phyloP scores from a whole-genome alignment of 345 rosid species.

The Ceriops tagal region DNA sequence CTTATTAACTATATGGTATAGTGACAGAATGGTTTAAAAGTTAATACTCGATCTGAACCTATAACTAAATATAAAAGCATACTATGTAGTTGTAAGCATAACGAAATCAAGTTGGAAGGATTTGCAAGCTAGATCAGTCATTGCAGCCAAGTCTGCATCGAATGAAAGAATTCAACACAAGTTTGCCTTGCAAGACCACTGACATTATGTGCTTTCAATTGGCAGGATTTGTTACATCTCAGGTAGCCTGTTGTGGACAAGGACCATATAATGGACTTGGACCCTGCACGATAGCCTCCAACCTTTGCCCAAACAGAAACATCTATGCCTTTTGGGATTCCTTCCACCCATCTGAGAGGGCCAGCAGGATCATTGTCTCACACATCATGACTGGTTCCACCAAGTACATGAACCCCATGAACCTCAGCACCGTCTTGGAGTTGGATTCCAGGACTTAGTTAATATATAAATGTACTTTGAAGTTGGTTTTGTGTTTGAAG shows the following conservation, averaged over 20 bases:
- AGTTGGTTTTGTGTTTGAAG: neutral
- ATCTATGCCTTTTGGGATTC: conserved; percentile 81
- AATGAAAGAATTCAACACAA: too few relatives aligned
- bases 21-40: too few relatives aligned
- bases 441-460: conserved; percentile 18
- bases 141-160: too few relatives aligned
- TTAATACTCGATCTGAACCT: too few relatives aligned
- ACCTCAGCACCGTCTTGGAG: conserved; percentile 67
- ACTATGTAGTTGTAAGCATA: too few relatives aligned
- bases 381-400: conserved; percentile 46
- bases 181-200: too few relatives aligned
- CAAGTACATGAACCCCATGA: conserved; percentile 77
- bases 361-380: conserved; percentile 55
- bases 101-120: too few relatives aligned
- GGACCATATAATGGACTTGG: conserved; percentile 87
- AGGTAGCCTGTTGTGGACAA: conserved; percentile 91
- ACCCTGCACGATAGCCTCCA: conserved; percentile 65
- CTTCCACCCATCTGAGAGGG: conserved; percentile 80
- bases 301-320: conserved; percentile 67
- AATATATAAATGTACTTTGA: neutral
- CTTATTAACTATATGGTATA: too few relatives aligned
- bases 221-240: conserved; percentile 72
- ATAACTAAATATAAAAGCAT: too few relatives aligned
- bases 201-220: neutral
- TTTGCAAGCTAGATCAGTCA: too few relatives aligned